Base-by-base conservation (phyloP, 352 stramenopile genomes). In the Phytophthora pluvialis region DNA sequence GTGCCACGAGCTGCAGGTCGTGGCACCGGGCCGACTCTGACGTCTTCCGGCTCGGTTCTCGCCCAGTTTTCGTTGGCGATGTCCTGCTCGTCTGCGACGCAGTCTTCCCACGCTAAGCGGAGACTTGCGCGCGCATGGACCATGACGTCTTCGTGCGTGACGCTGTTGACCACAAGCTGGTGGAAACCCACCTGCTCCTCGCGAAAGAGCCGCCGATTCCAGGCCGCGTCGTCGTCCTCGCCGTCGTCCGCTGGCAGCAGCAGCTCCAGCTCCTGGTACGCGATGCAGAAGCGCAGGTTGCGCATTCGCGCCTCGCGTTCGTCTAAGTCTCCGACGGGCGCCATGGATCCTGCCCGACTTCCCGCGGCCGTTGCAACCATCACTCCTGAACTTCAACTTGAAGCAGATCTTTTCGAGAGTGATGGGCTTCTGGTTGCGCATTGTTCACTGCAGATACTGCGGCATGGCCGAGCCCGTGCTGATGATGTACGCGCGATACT, bases 401-500 rank as follows among this genome's bases (percentile, higher is more conserved):
- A 55, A 64, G n/a, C 15, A 7, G 31, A 53, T 57, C 38, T 45
- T 42, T 5, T 40, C 26, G 21, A 18, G 31, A 11, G 10, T 11
- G 31, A 35, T 11, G 28, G 21, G 13, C 16, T 32, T 28, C n/a
- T 10, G 11, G 40, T 38, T 50, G 31, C n/a, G 15, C 21, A 21
- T 21, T 21, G 12, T 10, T 62, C 28, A 72, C 39, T 70, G 51
- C 39, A 88, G 60, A 60, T 81, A 88, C 29, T 52, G 35, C 2
- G 78, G 78, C 33, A 88, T 44, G n/a, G 61, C 13, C 5, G 69
- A 64, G 8, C 73, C 76, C 7, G 64, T 80, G 47, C 63, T 66
- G 18, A 70, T 18, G 40, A 89, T 72, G 50, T 78, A 86, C 26
- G 65, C 65, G 11, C 77, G 77, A 70, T 86, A 89, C 59, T 89